Evolutionary conservation across 768 basidiomycete species (phyloP), one percentile per base, ranked within the genome.

Genomic region (Tulasnella sp.): DNA sequence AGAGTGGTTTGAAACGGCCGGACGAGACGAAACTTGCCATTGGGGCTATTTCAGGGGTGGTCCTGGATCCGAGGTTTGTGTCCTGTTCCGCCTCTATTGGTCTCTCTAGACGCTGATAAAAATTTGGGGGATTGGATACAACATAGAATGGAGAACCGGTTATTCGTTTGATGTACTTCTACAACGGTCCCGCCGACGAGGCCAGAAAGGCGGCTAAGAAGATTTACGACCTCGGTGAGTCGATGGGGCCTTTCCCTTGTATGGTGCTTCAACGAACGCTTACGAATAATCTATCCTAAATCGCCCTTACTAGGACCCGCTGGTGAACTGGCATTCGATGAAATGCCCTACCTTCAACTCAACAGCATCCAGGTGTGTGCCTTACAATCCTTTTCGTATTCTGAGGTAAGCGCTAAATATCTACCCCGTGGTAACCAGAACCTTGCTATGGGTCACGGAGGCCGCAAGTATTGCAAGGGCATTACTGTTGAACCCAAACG

Each of bases 391-490:
- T 10, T 0, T 44, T 4, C 3, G 12, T 16, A 16, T 44, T 18
- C 44, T 1, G 12, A 44, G 16, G 16, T 44, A 1, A 44, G 19
- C 4, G 1, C 14, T 18, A 16, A 44, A 44, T 44, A 40, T 24
- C 38, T 21, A 19, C 3, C 21, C 34, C 5, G n/a, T 40, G 31
- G 36, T 7, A 19, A 9, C 38, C 18, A 74, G 73, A 46, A 74
- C 38, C 31, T 36, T 40, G n/a, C 44, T 27, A 40, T 74, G 38
- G 73, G 39, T 27, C 73, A 40, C 27, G 73, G 73, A 36, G 73
- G 73, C 31, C 73, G 73, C 39, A 74, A 74, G 44, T 74, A 74
- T 39, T 46, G 38, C 73, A 74, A 74, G 44, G 73, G 73, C 18
- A 46, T 46, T 21, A 40, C 73, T 19, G 62, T 68, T 21, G 42